These are phyloP conservation scores for Tricholomella constricta DNA, from an alignment of 768 basidiomycete species.

Conservation along the genomic window DNA sequence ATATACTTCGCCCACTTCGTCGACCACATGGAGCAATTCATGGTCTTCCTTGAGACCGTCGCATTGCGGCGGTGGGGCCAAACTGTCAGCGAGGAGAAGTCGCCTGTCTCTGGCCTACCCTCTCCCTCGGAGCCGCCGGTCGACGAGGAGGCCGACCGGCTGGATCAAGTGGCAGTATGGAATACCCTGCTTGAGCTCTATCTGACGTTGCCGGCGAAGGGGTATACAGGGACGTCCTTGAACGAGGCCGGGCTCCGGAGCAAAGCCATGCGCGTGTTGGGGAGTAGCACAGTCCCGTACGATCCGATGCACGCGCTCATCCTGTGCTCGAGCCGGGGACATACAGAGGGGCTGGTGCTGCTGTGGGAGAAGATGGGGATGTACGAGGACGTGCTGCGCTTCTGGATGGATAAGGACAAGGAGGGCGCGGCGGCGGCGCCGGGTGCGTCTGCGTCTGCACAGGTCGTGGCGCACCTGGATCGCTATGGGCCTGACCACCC, in stretches of 20 bases:
- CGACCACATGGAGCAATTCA: conserved; percentile 82
- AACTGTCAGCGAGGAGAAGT: conserved; percentile 36
- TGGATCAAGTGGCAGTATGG: conserved; percentile 33
- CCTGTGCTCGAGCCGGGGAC: conserved; percentile 82
- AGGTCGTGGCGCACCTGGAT: conserved; percentile 74
- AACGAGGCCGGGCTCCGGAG: conserved; percentile 42
- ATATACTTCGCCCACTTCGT: conserved; percentile 95
- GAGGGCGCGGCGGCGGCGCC: conserved; percentile 36
- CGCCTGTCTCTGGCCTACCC: conserved; percentile 12
- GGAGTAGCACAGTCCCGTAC: conserved; percentile 65
- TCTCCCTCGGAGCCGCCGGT: conserved; percentile 19
- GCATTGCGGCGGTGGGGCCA: conserved; percentile 82
- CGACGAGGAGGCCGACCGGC: conserved; percentile 54
- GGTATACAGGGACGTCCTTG: conserved; percentile 22
- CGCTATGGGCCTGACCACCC: conserved; percentile 72
- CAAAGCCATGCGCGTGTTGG: conserved; percentile 77
- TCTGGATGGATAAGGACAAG: conserved; percentile 81
- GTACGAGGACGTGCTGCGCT: conserved; percentile 94
- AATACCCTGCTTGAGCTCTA: conserved; percentile 66
- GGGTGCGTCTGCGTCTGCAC: conserved; percentile 46
- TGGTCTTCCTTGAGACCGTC: conserved; percentile 87
- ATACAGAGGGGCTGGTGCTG: conserved; percentile 82
- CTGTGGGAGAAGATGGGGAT: conserved; percentile 94
- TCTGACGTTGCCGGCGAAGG: conserved; percentile 54
- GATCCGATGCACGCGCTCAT: conserved; percentile 94